phyloP scores from a whole-genome alignment of 2,329 filamentous ascomycete species.

The Verticillium isaacii region DNA sequence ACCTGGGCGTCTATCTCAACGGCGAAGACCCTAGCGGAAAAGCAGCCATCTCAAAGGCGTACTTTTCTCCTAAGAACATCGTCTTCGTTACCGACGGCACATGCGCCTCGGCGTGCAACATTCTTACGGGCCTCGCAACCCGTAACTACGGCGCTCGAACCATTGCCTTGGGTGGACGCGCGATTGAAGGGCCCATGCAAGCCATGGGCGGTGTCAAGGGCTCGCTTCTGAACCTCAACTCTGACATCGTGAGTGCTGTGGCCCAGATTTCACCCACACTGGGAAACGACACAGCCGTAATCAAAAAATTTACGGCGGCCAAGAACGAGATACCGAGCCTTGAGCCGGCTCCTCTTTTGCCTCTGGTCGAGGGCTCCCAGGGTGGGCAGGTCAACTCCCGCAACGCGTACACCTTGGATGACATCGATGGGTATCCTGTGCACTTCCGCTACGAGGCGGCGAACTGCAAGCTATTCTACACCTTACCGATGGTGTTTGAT shows the following conservation, averaged over 20 bases:
- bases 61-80: constrained; percentile 33
- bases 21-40: constrained; percentile 5
- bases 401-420: constrained; percentile 24
- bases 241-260: neutral
- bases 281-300: neutral
- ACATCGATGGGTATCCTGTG: constrained; percentile 32
- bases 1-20: neutral
- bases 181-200: constrained; percentile 46
- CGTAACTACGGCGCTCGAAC: constrained; percentile 47
- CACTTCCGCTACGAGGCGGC: constrained; percentile 55
- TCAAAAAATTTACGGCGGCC: neutral
- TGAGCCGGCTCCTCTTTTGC: constrained; percentile 5
- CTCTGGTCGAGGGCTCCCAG: constrained; percentile 34
- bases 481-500: constrained; percentile 41
- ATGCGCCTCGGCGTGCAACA: constrained; percentile 56
- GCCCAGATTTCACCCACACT: constrained; percentile 24
- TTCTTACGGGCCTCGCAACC: constrained; percentile 52
- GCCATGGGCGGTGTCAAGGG: constrained; percentile 56
- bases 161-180: constrained; percentile 53
- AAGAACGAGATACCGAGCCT: constrained; percentile 3
- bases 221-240: neutral
- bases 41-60: neutral
- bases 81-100: constrained; percentile 46
- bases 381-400: constrained; percentile 33
- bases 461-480: constrained; percentile 54